These are phyloP conservation scores for Cercospora zeina DNA, from an alignment of 2,329 filamentous ascomycete species.

Conservation along the genomic window DNA sequence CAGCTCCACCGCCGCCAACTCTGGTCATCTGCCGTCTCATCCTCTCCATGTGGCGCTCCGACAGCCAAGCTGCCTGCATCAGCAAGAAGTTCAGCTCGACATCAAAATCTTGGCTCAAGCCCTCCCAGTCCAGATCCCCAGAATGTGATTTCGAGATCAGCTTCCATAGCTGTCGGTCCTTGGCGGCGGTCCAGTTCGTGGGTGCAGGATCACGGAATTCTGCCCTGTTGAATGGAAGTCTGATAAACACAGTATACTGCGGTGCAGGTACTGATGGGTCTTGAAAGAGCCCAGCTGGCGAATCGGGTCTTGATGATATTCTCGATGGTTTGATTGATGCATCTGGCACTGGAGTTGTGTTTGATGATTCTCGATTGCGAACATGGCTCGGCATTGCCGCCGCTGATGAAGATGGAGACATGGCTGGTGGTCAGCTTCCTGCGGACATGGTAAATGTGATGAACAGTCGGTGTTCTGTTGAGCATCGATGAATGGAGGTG, in stretches of 20 bases:
- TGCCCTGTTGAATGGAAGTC: constrained; percentile 83
- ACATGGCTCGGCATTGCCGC: constrained; percentile 19
- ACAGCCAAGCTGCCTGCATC: constrained; percentile 90
- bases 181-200: constrained; percentile 82
- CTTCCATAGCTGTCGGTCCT: constrained; percentile 88
- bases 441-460: constrained; percentile 11
- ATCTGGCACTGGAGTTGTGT: constrained; percentile 24
- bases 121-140: constrained; percentile 71
- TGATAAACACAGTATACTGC: constrained; percentile 73
- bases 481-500: constrained; percentile 12
- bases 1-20: constrained; percentile 26
- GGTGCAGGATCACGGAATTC: constrained; percentile 88
- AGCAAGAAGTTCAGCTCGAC: constrained; percentile 86
- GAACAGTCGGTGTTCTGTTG: constrained; percentile 18
- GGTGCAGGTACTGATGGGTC: constrained; percentile 14
- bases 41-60: constrained; percentile 85
- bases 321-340: constrained; percentile 18
- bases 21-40: constrained; percentile 87
- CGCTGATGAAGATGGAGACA: constrained; percentile 34
- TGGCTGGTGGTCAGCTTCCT: constrained; percentile 14
- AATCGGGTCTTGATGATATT: constrained; percentile 26
- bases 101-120: constrained; percentile 61
- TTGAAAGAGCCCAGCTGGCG: constrained; percentile 16
- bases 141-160: constrained; percentile 72
- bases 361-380: constrained; percentile 32